Conservation (phyloP, 805 yeast species). For the Saccharomycopsis fodiens region DNA sequence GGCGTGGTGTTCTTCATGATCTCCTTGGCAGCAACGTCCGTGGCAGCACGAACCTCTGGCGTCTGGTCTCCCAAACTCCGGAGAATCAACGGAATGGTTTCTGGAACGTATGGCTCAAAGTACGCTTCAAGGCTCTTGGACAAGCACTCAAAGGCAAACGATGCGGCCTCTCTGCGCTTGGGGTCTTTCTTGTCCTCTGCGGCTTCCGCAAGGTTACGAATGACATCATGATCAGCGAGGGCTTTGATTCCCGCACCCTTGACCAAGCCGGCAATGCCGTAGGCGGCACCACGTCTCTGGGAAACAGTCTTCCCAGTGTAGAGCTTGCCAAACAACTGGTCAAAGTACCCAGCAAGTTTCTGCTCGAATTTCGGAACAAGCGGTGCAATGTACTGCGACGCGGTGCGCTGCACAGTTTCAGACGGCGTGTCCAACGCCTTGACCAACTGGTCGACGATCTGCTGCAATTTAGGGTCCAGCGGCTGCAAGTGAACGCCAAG, state of each 20-base stretch:
- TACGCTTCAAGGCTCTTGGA: conserved; percentile 66
- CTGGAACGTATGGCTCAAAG: conserved; percentile 93
- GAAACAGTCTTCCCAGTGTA: conserved; percentile 42
- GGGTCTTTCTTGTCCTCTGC: conserved; percentile 79
- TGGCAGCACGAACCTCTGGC: conserved; percentile 82
- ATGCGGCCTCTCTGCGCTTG: conserved; percentile 76
- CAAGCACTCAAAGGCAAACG: conserved; percentile 76
- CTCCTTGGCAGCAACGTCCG: conserved; percentile 76
- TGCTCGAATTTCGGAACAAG: conserved; percentile 53
- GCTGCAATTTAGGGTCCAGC: conserved; percentile 54
- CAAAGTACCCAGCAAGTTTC: conserved; percentile 47
- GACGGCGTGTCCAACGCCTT: conserved; percentile 79
- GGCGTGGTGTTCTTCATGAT: conserved; percentile 90
- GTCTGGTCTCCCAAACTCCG: conserved; percentile 78
- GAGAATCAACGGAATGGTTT: conserved; percentile 73
- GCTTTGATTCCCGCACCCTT: conserved; percentile 84
- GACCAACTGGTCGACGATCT: conserved; percentile 62
- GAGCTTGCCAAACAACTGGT: conserved; percentile 49
- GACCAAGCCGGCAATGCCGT: conserved; percentile 90
- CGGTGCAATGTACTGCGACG: conserved; percentile 81
- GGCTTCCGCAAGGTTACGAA: conserved; percentile 69
- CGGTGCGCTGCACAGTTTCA: conserved; percentile 83
- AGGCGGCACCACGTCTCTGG: conserved; percentile 88
- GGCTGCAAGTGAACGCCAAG: conserved; percentile 75
- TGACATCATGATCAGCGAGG: conserved; percentile 66